Evolutionary conservation across 306 rosid genomes (phyloP).

Genomic region (Casuarina cunninghamiana): DNA sequence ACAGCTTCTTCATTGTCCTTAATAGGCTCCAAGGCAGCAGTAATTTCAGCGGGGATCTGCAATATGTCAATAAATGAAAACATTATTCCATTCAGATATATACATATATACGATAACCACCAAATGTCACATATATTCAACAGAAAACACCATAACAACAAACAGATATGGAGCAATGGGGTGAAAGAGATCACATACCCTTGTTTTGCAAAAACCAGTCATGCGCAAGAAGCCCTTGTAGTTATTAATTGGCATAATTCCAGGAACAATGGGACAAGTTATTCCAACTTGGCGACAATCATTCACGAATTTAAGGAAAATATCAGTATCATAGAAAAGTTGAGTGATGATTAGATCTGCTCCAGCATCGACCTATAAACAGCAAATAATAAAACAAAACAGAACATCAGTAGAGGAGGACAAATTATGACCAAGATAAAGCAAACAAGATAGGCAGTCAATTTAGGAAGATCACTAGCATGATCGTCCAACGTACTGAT

Average conservation of each 20-base stretch:
- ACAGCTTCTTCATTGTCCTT: conserved; percentile 99
- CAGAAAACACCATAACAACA: conserved; percentile 17
- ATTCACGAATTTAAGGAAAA: conserved; percentile 86
- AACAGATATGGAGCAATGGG: too few species aligned
- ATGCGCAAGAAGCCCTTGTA: conserved; percentile 93
- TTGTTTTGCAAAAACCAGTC: conserved; percentile 98
- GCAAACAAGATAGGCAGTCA: conserved; percentile 1
- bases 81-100: conserved; percentile 14
- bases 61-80: conserved; percentile 28
- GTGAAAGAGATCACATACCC: conserved; percentile 42
- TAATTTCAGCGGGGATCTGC: conserved; percentile 78
- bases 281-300: conserved; percentile 99
- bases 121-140: neutral
- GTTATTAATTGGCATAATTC: conserved; percentile 97
- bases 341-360: conserved; percentile 95
- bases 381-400: conserved; percentile 9
- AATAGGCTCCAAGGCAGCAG: conserved; percentile 88
- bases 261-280: conserved; percentile 93
- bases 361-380: conserved; percentile 74
- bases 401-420: conserved; percentile 20
- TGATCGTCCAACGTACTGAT: neutral
- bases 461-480: neutral
- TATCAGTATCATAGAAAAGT: conserved; percentile 82
- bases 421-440: neutral
- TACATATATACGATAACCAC: neutral